Base-by-base conservation (phyloP, 495 filamentous ascomycete species). In the Ramalina peruviana region DNA sequence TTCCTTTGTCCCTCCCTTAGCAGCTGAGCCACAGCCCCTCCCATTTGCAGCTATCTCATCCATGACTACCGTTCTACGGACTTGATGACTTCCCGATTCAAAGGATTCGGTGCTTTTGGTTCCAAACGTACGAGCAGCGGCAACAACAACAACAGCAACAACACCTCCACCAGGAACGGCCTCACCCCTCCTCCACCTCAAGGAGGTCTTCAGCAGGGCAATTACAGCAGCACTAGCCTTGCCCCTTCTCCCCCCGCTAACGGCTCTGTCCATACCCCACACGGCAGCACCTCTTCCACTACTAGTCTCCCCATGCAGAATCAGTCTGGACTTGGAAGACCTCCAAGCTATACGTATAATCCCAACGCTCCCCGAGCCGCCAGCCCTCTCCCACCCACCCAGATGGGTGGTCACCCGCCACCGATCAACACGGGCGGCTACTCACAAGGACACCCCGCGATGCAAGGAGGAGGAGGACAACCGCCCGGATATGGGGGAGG, bases 311-410 rank as follows among this genome's bases (percentile, higher is more conserved):
- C 74, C 40, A 75, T 76, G 69, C 56, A 48, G 12, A 17, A 43
- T 30, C 69, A 67, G 56, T 63, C 62, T 20, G 54, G 62, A 26
- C 49, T 67, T 52, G 71, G 70, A 26, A 78, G 82, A 58, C 85
- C 85, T 52, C 85, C 85, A 17, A 88, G 82, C 66, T 87, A 88
- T 63, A 75, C 75, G 51, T 73, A 80, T 56, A 78, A 82, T 63
- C 75, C 75, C 50, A 67, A 69, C 53, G 64, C 68, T 51, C 76
- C 78, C 46, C 74, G 79, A 55, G 74, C 76, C 46, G 69, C 67
- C 39, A 75, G 72, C 55, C 74, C 79, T 30, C 67, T 78, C 66
- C 76, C 66, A 43, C 79, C 66, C 12, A 70, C 78, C 41, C 76
- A 81, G 62, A 75, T 83, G 65, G 69, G 74, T 56, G 81, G 82